Evolutionary conservation across 2,329 filamentous ascomycete genomes (phyloP).

Genomic region (Pseudophaeomoniella oleicola): DNA sequence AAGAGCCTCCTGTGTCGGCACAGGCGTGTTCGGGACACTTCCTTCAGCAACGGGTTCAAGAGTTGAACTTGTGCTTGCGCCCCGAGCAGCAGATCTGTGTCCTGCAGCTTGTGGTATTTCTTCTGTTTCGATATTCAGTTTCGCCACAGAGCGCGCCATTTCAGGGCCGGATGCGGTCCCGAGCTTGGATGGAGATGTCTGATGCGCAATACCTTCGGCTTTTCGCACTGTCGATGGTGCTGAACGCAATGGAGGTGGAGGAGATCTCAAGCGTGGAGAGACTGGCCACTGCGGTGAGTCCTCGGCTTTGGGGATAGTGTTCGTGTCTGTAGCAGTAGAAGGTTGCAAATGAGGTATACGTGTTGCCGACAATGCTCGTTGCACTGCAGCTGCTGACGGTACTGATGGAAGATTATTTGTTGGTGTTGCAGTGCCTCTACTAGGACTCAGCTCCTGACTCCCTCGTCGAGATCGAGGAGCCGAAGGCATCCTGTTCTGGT

Average conservation of each 20-base stretch:
- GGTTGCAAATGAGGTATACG: slow-evolving; percentile 51
- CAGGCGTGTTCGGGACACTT: slow-evolving; percentile 60
- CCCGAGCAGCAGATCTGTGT: slow-evolving; percentile 43
- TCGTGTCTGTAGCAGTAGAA: slow-evolving; percentile 44
- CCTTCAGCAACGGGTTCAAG: slow-evolving; percentile 88
- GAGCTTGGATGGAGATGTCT: not conserved
- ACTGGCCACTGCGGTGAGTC: slow-evolving; percentile 65
- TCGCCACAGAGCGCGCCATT: slow-evolving; percentile 7
- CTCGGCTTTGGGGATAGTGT: slow-evolving; percentile 47
- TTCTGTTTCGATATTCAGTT: slow-evolving; percentile 7
- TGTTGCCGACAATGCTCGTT: slow-evolving; percentile 54
- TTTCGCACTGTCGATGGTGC: not conserved
- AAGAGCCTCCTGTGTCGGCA: not conserved
- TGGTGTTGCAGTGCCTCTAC: slow-evolving; percentile 40
- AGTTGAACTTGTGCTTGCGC: slow-evolving; percentile 44
- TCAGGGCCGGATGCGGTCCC: slow-evolving; percentile 6
- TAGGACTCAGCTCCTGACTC: slow-evolving; percentile 52
- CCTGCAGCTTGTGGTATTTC: slow-evolving; percentile 30
- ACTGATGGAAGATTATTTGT: slow-evolving; percentile 28
- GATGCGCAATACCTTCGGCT: not conserved
- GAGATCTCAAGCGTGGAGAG: slow-evolving; percentile 64
- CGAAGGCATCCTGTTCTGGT: slow-evolving; percentile 10
- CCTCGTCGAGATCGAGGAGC: slow-evolving; percentile 47
- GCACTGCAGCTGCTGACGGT: slow-evolving; percentile 47
- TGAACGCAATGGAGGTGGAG: slow-evolving; percentile 42